Base-by-base conservation (phyloP, 768 basidiomycete species). In the Tulasnella sp. region DNA sequence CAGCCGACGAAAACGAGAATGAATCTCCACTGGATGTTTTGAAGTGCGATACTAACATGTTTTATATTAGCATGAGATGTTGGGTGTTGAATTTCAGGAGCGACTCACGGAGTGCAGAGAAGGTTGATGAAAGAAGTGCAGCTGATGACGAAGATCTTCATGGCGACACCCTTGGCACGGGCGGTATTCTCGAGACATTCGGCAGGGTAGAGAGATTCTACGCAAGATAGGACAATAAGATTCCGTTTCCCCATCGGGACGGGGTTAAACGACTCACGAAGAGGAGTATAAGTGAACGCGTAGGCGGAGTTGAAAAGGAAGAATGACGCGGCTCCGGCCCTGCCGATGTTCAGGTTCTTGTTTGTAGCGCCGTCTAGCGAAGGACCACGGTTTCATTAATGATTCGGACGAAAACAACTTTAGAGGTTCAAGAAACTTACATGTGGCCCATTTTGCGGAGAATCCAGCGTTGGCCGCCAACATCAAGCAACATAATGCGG, bases 141-240 rank as follows among this genome's bases (percentile, higher is more conserved):
- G 75, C 79, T 81, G 76, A 83, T 83, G 77, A 85, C 82, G 82
- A 85, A 80, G 75, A 84, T 83, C 9, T 83, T 83, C 46, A 82
- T 81, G 42, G 83, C 83, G 50, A 86, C 82, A 73, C 85, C 85
- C 79, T 86, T 86, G 9, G 85, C 85, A 31, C 85, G 83, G 42
- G 84, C 82, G 11, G 84, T 84, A 46, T 78, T 84, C 77, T 85
- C 84, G 18, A 86, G 81, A 44, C 83, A 83, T 58, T 86, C 85
- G 42, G 82, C 82, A 28, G 85, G 85, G 64, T 84, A 83, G 69
- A 84, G 83, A 12, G 82, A 84, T 75, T 85, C 78, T 79, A 24
- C 11, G 24, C 37, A 72, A 41, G 24, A 20, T 6, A 54, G 34
- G 0, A 41, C 7, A 46, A 7, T 41, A 3, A 24, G 28, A n/a